Evolutionary conservation across 345 rosid species (phyloP).

Genomic region (Gossypium sturtianum): DNA sequence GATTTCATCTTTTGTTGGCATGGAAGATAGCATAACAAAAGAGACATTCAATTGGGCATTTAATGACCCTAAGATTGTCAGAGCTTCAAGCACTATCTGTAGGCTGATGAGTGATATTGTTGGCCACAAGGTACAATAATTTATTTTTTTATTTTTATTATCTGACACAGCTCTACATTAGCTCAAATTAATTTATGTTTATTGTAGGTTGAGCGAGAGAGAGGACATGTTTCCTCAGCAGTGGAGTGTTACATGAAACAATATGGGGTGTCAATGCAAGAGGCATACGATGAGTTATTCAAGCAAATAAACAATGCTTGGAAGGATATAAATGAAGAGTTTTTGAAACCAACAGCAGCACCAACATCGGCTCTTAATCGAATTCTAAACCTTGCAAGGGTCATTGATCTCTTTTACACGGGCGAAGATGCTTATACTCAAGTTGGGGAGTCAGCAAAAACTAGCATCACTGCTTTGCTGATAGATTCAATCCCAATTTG

Average conservation of each 20-base stretch:
- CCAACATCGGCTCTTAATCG: background rate
- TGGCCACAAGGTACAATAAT: slow-evolving; percentile 6
- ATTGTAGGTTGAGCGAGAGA: slow-evolving; percentile 11
- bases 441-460: background rate
- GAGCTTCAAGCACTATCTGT: slow-evolving; percentile 1
- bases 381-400: background rate
- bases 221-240: slow-evolving; percentile 24
- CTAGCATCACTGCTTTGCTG: background rate
- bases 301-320: slow-evolving; percentile 20
- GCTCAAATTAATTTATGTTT: background rate
- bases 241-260: slow-evolving; percentile 30
- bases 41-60: slow-evolving; percentile 22
- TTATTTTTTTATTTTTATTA: background rate
- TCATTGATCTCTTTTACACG: background rate
- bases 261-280: slow-evolving; percentile 4
- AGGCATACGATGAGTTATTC: slow-evolving; percentile 7
- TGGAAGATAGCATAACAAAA: slow-evolving; percentile 20
- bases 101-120: slow-evolving; percentile 19
- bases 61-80: slow-evolving; percentile 15
- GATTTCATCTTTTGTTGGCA: slow-evolving; percentile 10
- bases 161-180: too few relatives aligned
- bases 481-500: background rate
- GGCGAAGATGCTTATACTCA: background rate
- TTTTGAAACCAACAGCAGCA: slow-evolving; percentile 8
- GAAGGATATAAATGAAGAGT: slow-evolving; percentile 38